Evolutionary conservation across 176 grass and related monocot genomes (phyloP), one percentile per base, ranked within the genome.

Genomic region (Musa schizocarpa): DNA sequence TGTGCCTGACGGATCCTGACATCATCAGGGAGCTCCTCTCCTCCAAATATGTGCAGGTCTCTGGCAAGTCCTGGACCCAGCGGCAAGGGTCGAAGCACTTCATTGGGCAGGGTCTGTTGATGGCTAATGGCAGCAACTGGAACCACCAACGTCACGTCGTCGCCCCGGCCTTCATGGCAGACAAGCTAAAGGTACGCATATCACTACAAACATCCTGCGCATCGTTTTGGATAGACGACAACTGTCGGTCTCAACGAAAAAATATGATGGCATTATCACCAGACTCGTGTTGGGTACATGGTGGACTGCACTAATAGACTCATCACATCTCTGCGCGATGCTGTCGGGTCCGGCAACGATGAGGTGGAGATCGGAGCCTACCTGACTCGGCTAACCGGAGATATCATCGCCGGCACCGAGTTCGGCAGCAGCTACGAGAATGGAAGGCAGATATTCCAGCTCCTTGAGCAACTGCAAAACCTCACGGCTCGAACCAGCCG

Each of bases 141-240:
- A 85, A 84, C 49, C 90, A 98, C 88, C 94, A 98, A 72, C 94
- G 94, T 24, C 94, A 91, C 82, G 83, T 91, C 81, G 88, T 93
- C 62, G 90, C 94, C 75, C 94, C 94, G 26, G 88, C 86, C 12
- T 93, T 98, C 94, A 98, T 93, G 94, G 80, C 90, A 6, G 94
- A 98, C 68, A 93, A 87, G 77, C 88, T 98, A 72, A 98, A 91
- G 90, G 93, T 90, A 63, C 52, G 68, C 54, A 51, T 8, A 34
- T 17, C n/a, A 13, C 27, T 29, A 69, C 25, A 68, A 24, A 66
- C 10, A 20, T 54, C 19, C 8, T 62, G 8, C 11, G 3, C 2
- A 43, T 43, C 69, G 27, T 72, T 72, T 13, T 13, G 13, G 19
- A 16, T 16, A 8, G 27, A 72, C 11, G 27, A 72, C 11, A 22